Percentiles rank a stretch among this genome's conserved stretches.
phyloP scores from a whole-genome alignment of 306 rosid species.

The Canavalia ensiformis region DNA sequence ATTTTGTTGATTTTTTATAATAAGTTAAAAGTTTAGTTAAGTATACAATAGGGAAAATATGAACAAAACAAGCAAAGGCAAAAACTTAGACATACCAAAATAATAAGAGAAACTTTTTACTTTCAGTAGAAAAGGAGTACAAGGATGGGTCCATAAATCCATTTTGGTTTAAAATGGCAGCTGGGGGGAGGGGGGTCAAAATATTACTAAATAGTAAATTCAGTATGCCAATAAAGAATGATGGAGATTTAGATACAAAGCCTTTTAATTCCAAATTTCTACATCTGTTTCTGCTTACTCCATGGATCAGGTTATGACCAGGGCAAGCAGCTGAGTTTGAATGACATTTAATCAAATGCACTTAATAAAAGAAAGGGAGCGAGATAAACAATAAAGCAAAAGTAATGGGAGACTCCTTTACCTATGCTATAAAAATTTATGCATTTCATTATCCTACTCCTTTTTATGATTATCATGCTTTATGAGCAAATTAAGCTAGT shows the following conservation, averaged over 20 bases:
- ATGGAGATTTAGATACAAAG: not conserved
- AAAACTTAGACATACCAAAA: not conserved
- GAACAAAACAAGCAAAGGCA: not conserved
- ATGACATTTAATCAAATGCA: conserved; percentile 21
- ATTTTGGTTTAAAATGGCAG: not conserved
- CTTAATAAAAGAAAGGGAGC: conserved; percentile 3
- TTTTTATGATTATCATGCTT: conserved; percentile 8
- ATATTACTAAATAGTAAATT: conserved; percentile 2
- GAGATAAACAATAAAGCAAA: not conserved
- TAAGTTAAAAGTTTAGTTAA: not conserved
- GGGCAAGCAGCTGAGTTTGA: not conserved
- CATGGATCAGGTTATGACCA: not conserved
- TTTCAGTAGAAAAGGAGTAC: not conserved
- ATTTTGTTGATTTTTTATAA: not conserved
- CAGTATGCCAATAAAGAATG: not conserved
- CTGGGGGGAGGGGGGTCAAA: not conserved
- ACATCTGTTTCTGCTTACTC: not conserved
- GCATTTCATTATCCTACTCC: conserved; percentile 30
- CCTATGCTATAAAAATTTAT: conserved; percentile 23
- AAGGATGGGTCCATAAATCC: not conserved
- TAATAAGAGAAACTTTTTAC: not conserved
- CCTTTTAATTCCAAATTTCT: not conserved
- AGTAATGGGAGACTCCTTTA: conserved; percentile 10
- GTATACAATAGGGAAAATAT: not conserved
- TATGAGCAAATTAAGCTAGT: conserved; percentile 29